Conservation (phyloP, 1,139 yeast species). For the Saccharomycopsis hybrid region DNA sequence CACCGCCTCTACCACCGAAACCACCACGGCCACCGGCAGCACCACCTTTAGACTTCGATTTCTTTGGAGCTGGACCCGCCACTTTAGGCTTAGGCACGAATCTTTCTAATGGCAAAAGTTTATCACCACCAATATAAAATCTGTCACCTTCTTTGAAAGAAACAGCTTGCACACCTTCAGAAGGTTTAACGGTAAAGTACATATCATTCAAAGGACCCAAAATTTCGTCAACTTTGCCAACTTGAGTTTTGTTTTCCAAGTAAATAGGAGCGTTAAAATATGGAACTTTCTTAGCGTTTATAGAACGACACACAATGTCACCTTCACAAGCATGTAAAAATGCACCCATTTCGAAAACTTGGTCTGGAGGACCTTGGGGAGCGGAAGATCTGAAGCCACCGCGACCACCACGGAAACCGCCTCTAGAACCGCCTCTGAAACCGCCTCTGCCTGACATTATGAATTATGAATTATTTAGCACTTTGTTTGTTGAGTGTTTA, state of each 20-base stretch:
- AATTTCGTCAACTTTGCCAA: conserved; percentile 97
- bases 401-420: conserved; percentile 53
- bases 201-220: conserved; percentile 97
- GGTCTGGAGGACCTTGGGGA: conserved; percentile 89
- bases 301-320: conserved; percentile 93
- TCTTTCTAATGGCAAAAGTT: conserved; percentile 90
- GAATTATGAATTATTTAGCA: not conserved
- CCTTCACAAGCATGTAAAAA: conserved; percentile 94
- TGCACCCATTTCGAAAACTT: conserved; percentile 89
- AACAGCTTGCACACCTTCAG: conserved; percentile 91
- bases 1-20: conserved; percentile 29
- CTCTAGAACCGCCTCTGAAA: conserved; percentile 13
- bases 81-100: conserved; percentile 89
- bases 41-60: conserved; percentile 53
- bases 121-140: conserved; percentile 92
- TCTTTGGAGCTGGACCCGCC: conserved; percentile 73
- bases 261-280: conserved; percentile 98
- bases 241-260: conserved; percentile 88
- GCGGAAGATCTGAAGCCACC: conserved; percentile 46
- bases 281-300: conserved; percentile 80
- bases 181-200: conserved; percentile 89
- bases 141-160: conserved; percentile 95
- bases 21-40: conserved; percentile 46
- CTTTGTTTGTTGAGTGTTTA: too few relatives aligned
- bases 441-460: conserved; percentile 21